Evolutionary conservation across 495 filamentous ascomycete species (phyloP), one percentile per base, ranked within the genome.

Genomic region (Pseudevernia furfuracea): DNA sequence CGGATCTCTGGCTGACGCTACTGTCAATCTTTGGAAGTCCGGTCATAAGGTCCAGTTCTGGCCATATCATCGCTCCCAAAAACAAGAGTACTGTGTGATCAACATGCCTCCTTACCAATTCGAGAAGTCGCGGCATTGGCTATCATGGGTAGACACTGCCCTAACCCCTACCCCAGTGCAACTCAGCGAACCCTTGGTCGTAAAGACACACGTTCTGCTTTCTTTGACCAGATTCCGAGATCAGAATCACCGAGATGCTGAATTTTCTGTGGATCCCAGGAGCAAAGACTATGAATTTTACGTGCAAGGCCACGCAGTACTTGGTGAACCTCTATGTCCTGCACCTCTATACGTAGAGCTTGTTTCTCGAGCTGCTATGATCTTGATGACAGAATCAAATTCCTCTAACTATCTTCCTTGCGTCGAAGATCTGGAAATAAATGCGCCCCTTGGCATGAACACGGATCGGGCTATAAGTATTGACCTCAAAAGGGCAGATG

Each of bases 41-140:
- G 79, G 81, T 0, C 37, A 77, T 0, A 67, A 65, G 0, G 73
- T 71, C 2, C 44, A 65, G 10, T 84, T 80, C 73, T 87, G 83
- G 84, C 62, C 74, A 0, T 76, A 79, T 59, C 77, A 81, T 62
- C 28, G 28, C 0, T 59, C 48, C 3, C 80, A 82, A 67, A 78
- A 66, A 10, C 46, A 59, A 12, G 67, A 75, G 3, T 79, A 80
- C 61, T 34, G 58, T 8, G 62, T 52, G 9, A 9, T 83, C n/a
- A 58, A 73, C 1, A 74, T 85, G 1, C 83, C 83, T 15, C 77
- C 82, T 0, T 84, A 84, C 52, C 79, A 83, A 63, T 86, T 86
- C 56, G 79, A 82, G 34, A 77, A 77, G 62, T 65, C 75, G 0
- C 48, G 67, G 0, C 78, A 81, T 53, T 81, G 78, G 78, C 28